These are phyloP conservation scores for Neoscytalidium dimidiatum DNA, from an alignment of 2,329 filamentous ascomycete genomes.

Conservation along the genomic window DNA sequence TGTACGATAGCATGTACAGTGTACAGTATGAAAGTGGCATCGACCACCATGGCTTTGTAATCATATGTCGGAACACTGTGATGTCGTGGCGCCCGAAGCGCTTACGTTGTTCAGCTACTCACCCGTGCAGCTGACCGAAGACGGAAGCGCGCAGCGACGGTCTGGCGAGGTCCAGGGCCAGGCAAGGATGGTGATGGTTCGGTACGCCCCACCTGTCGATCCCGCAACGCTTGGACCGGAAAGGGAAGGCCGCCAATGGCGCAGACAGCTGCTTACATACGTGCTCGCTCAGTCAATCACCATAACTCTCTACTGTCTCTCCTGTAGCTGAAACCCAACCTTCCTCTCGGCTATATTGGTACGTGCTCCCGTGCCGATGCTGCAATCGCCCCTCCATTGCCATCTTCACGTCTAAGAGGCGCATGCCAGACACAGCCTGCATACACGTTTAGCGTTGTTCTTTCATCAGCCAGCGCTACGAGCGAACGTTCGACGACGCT, in stretches of 20 bases:
- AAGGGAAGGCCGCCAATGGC: background rate
- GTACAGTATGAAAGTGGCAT: background rate
- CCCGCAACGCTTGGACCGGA: background rate
- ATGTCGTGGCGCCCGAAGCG: background rate
- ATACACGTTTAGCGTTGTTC: no score
- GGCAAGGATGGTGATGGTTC: background rate
- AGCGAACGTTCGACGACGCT: no score
- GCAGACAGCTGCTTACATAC: background rate
- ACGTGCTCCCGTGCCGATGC: no score
- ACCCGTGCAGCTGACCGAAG: background rate
- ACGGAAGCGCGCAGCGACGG: background rate
- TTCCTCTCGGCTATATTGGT: background rate
- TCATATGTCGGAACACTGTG: background rate
- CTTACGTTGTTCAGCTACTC: background rate
- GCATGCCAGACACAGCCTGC: no score
- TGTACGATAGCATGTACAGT: slow-evolving; percentile 12
- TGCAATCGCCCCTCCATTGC: no score
- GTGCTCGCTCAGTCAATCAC: background rate
- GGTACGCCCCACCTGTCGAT: slow-evolving; percentile 9
- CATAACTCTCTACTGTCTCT: no score
- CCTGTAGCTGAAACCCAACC: background rate
- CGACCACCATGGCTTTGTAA: background rate
- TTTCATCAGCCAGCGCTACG: no score
- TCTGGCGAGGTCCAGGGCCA: background rate
- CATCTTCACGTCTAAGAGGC: no score